Conservation (phyloP, 371 early-diverging fungal genomes). For the Nematocida minor region DNA sequence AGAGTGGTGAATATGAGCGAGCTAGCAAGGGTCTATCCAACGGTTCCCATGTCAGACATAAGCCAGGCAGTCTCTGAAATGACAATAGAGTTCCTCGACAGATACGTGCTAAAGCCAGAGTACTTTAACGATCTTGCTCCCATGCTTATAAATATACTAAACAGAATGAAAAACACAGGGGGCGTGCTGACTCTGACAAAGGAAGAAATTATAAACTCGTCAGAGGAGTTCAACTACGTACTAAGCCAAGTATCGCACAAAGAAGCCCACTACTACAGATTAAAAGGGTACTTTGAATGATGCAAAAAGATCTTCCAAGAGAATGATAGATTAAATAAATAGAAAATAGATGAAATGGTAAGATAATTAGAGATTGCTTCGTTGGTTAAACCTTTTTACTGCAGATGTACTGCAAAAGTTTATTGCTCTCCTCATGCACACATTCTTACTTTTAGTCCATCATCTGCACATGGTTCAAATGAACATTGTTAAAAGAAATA, state of each 20-base stretch:
- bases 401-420: too few relatives aligned
- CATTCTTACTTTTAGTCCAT: too few relatives aligned
- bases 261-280: background rate
- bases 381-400: too few relatives aligned
- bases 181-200: conserved; percentile 1
- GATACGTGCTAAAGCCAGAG: conserved; percentile 21
- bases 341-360: too few relatives aligned
- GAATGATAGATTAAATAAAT: too few relatives aligned
- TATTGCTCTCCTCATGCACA: too few relatives aligned
- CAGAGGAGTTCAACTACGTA: conserved; percentile 30
- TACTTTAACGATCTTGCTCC: conserved; percentile 22
- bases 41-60: background rate
- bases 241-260: conserved; percentile 12
- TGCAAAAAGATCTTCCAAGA: too few relatives aligned
- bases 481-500: too few relatives aligned
- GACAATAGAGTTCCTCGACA: conserved; percentile 15
- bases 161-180: background rate
- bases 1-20: conserved; percentile 20
- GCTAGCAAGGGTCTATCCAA: conserved; percentile 1
- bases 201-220: conserved; percentile 7
- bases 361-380: too few relatives aligned
- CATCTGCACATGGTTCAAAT: too few relatives aligned
- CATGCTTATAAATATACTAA: conserved; percentile 4
- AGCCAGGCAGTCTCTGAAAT: conserved; percentile 8
- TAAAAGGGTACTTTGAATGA: conserved; percentile 38